These are phyloP conservation scores for Pelargonium citronellum DNA, from an alignment of 441 rosid species.

Conservation along the genomic window DNA sequence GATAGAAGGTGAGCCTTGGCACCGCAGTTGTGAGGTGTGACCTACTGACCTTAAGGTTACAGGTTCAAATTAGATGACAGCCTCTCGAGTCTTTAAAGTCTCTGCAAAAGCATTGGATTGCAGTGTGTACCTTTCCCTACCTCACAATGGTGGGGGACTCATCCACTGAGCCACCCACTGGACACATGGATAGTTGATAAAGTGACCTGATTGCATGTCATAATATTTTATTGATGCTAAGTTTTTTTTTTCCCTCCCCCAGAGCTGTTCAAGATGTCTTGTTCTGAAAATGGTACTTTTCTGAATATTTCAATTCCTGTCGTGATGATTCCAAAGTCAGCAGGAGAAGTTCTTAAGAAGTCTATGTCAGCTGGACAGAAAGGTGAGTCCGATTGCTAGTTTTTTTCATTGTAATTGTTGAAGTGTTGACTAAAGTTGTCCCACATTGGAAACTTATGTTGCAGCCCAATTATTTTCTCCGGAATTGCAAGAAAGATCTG, in stretches of 20 bases:
- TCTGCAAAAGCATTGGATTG: too few species aligned
- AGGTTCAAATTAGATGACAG: not conserved
- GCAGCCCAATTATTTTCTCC: not conserved
- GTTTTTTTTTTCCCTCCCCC: constrained; percentile 19
- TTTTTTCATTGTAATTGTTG: not conserved
- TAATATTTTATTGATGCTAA: not conserved
- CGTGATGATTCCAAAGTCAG: constrained; percentile 59
- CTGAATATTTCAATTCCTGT: constrained; percentile 62
- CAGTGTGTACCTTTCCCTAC: not conserved
- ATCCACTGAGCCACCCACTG: not conserved
- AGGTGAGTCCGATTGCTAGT: constrained; percentile 33
- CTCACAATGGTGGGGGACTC: not conserved
- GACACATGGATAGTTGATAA: constrained; percentile 8
- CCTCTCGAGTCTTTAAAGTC: too few species aligned
- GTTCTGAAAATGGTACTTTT: constrained; percentile 44
- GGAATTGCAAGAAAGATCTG: not conserved
- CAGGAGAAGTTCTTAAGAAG: constrained; percentile 57
- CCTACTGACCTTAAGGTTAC: not conserved
- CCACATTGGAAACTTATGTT: not conserved
- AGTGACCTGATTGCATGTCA: constrained; percentile 8
- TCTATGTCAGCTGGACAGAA: constrained; percentile 40
- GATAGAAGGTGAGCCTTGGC: constrained; percentile 2
- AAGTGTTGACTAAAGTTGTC: too few species aligned
- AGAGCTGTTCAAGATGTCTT: constrained; percentile 76
- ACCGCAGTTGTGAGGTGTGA: not conserved